Conservation (phyloP, 1,284 basidiomycete species). For the Malassezia psittaci region DNA sequence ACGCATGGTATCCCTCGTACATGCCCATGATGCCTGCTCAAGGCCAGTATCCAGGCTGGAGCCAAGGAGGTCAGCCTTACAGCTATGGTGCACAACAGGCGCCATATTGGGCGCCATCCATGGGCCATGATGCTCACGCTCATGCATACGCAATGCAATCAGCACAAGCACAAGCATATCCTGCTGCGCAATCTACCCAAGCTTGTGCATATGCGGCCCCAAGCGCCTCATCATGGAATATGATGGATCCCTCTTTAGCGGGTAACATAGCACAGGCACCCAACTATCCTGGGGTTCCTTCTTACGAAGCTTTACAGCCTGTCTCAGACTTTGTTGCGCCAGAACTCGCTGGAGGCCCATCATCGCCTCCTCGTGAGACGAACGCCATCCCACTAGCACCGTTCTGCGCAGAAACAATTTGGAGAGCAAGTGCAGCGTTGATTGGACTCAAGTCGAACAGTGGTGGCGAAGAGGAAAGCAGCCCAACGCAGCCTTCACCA, state of each 20-base stretch:
- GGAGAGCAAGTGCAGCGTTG: conserved; percentile 32
- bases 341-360: neutral
- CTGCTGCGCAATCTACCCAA: neutral
- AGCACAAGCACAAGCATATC: neutral
- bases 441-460: conserved; percentile 23
- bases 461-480: neutral
- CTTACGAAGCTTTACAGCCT: neutral
- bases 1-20: neutral
- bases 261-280: neutral
- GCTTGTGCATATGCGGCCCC: neutral
- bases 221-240: neutral
- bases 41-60: neutral
- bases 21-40: neutral
- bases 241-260: neutral
- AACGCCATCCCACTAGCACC: conserved; percentile 35
- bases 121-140: neutral
- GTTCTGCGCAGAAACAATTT: conserved; percentile 42
- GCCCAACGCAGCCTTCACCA: neutral
- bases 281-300: neutral
- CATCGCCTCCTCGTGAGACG: conserved; percentile 18
- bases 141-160: neutral
- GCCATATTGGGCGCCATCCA: neutral
- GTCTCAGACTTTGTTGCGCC: neutral
- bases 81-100: neutral
- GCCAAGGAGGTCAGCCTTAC: neutral